phyloP scores from a whole-genome alignment of 306 rosid species.

The Begonia fuchsioides region DNA sequence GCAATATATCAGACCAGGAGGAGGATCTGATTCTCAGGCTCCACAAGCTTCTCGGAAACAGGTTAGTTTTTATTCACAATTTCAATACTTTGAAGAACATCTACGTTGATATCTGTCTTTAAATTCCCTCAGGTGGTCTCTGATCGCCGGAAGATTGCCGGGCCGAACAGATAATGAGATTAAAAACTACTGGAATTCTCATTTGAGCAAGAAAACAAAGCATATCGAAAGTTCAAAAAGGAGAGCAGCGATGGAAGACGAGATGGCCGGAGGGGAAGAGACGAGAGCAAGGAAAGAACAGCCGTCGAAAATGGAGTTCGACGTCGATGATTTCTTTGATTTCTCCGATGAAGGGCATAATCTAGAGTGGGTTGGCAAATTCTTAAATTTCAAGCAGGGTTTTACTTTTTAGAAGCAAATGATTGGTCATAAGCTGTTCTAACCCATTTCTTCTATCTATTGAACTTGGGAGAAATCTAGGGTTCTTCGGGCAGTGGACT shows the following conservation, averaged over 20 bases:
- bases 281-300: constrained; percentile 13
- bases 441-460: no score
- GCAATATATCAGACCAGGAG: no score
- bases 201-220: constrained; percentile 38
- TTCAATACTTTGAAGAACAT: not conserved
- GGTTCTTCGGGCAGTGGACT: no score
- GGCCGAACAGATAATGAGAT: constrained; percentile 67
- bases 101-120: no score
- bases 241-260: not conserved
- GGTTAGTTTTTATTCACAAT: constrained; percentile 14
- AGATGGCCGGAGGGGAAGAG: not conserved
- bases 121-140: constrained; percentile 38
- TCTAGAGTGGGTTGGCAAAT: constrained; percentile 40
- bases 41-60: constrained; percentile 54
- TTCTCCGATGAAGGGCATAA: no score
- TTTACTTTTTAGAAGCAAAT: no score
- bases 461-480: no score
- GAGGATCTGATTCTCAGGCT: constrained; percentile 56
- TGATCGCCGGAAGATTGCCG: constrained; percentile 55
- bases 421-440: no score
- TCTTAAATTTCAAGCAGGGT: no score
- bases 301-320: constrained; percentile 14
- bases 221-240: constrained; percentile 9
- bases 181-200: constrained; percentile 57
- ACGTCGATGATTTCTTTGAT: constrained; percentile 38